Evolutionary conservation across 148 eudicot genomes (phyloP), one percentile per base, ranked within the genome.

Genomic region (Persicaria maculosa): DNA sequence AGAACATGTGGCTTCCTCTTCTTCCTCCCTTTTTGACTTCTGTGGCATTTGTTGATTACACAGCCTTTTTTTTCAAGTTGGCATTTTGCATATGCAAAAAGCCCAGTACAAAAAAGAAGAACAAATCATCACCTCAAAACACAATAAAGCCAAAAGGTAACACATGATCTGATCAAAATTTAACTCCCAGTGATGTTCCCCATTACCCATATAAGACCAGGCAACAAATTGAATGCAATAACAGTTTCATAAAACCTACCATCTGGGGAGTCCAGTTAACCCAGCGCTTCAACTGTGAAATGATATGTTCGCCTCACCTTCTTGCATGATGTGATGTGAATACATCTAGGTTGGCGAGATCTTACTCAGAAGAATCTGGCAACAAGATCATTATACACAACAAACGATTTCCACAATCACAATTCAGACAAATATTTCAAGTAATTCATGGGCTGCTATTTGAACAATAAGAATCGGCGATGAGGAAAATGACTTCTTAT

Each of bases 1-100:
- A 31, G 1, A 31, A 31, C 1, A 31, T 31, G 40, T 31, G 40
- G 40, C 40, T 57, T 48, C 11, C 81, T 87, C 84, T 83, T 83
- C 47, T 80, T 44, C 57, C 44, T 68, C 55, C 71, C 83, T 76
- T 85, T 86, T 87, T 87, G 90, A 87, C 90, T 87, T 85, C 72
- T 61, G 50, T 69, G 83, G 65, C 82, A 54, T 75, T 71, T 72
- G 11, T 79, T 78, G 45, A 79, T 86, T 76, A 76, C 75, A 20
- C 50, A 74, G 80, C 85, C 59, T 79, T 73, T 22, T 64, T 36
- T 20, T 62, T 36, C 5, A 15, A 25, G 40, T 65, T 40, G 15
- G 20, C 70, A 65, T 31, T 31, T 31, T 31, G 40, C 40, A 31
- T 31, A 31, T 31, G 40, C 40, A 31, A 31, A 31, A 31, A 31